Evolutionary conservation across 2,329 filamentous ascomycete genomes (phyloP), one percentile per base, ranked within the genome.

Genomic region (Hypoxylon sp.): DNA sequence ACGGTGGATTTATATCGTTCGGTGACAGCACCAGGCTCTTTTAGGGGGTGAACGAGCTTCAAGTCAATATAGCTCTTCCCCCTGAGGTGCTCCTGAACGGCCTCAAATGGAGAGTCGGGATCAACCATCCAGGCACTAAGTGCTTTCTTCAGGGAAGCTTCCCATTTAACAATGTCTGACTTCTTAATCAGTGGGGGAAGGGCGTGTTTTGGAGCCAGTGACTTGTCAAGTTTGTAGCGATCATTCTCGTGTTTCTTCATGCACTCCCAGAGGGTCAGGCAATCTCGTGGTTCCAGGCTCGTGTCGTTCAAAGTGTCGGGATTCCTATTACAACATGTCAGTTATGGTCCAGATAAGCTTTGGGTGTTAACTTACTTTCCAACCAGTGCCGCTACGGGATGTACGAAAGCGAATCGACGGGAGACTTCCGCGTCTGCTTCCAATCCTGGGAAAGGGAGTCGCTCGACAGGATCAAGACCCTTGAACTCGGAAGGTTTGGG

Each of bases 271-370:
- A 94, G 79, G 0, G 80, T 83, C 5, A 90, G 81, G 72, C 91
- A 93, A 75, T 94, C 92, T 32, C 90, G 84, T 6, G 91, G 86
- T 75, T 94, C 92, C 0, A 95, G 81, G 25, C 81, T 85, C 9
- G 93, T 80, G 77, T 94, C 91, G 30, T 89, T 84, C 0, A 92
- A 87, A 17, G 91, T 86, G 0, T 86, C 87, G n/a, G 87, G 83
- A 38, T 85, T 86, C 36, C 81, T 82, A 25, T 52, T 21, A 32
- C 6, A 1, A 32, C 1, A 6, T 36, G 49, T 65, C 28, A 65
- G 56, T 25, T 30, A 38, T 25, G 7, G 2, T 2, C n/a, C 7
- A 28, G 10, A 21, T 1, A 13, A 41, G 21, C 38, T 14, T 28
- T 41, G 9, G 9, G 13, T 7, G 25, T 23, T n/a, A 14, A 53